These are phyloP conservation scores for Populus euphratica DNA, from an alignment of 345 rosid genomes.

Conservation along the genomic window DNA sequence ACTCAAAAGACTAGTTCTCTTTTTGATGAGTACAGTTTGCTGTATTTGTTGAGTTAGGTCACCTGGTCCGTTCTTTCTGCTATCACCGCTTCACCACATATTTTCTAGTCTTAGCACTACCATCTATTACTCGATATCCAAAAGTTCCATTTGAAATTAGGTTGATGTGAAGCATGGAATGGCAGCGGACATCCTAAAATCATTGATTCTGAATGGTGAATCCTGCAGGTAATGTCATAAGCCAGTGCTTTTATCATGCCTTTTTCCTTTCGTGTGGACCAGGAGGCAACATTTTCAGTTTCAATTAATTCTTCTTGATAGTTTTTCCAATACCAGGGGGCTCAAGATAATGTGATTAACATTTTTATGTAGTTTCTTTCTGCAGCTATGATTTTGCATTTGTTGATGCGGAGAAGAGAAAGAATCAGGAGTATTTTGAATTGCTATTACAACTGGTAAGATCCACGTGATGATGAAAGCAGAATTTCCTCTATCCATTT, in stretches of 20 bases:
- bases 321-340: neutral
- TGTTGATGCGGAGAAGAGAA: slow-evolving; percentile 93
- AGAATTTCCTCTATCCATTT: neutral
- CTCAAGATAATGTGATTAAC: slow-evolving; percentile 3
- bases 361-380: slow-evolving; percentile 1
- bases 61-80: neutral
- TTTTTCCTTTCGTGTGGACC: neutral
- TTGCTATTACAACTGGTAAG: slow-evolving; percentile 75
- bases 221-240: slow-evolving; percentile 51
- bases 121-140: slow-evolving; percentile 9
- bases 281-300: neutral
- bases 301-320: neutral
- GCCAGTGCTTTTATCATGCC: slow-evolving; percentile 2
- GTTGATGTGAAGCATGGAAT: slow-evolving; percentile 65
- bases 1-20: neutral
- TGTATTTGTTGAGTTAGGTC: neutral
- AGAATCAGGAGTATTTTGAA: slow-evolving; percentile 85
- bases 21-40: neutral
- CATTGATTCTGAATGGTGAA: slow-evolving; percentile 71
- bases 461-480: slow-evolving; percentile 7
- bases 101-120: neutral
- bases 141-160: slow-evolving; percentile 36
- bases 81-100: neutral
- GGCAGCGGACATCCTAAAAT: slow-evolving; percentile 60
- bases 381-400: slow-evolving; percentile 94